A percentile compares a stretch with the other conserved stretches of the same genome.
phyloP scores from a whole-genome alignment of 2,329 filamentous ascomycete genomes.

The Pyrenophora tritici-repentis region DNA sequence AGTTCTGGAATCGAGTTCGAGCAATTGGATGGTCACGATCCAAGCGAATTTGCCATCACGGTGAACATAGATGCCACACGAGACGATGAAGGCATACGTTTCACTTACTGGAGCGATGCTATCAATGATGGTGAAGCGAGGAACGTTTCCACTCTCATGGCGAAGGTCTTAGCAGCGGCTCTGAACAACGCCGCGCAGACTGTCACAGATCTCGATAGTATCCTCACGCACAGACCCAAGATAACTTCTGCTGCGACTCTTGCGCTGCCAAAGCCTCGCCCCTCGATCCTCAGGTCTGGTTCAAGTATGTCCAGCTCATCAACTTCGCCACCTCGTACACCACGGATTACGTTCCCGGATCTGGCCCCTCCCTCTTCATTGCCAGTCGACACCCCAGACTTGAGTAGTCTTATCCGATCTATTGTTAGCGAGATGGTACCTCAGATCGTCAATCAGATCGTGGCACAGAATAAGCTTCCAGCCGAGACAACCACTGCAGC shows the following conservation, averaged over 20 bases:
- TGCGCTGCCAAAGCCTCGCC: conserved; percentile 6
- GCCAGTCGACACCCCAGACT: conserved; percentile 26
- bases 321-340: conserved; percentile 23
- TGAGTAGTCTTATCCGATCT: conserved; percentile 35
- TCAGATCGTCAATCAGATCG: conserved; percentile 39
- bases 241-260: not conserved
- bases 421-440: conserved; percentile 44
- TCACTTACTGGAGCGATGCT: conserved; percentile 41
- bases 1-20: conserved; percentile 32
- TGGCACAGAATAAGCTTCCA: conserved; percentile 33
- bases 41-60: conserved; percentile 42
- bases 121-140: conserved; percentile 36
- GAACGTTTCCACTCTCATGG: conserved; percentile 33
- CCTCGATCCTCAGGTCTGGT: conserved; percentile 10
- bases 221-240: conserved; percentile 20
- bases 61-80: conserved; percentile 40
- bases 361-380: conserved; percentile 4
- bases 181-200: conserved; percentile 31
- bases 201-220: conserved; percentile 31
- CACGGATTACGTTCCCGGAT: conserved; percentile 19
- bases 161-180: conserved; percentile 30
- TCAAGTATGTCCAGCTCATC: conserved; percentile 13
- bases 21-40: conserved; percentile 37
- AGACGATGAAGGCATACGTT: conserved; percentile 37
- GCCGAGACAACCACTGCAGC: conserved; percentile 24